Base-by-base conservation (phyloP, 1,284 basidiomycete genomes). In the Ceratobasidium sp. region DNA sequence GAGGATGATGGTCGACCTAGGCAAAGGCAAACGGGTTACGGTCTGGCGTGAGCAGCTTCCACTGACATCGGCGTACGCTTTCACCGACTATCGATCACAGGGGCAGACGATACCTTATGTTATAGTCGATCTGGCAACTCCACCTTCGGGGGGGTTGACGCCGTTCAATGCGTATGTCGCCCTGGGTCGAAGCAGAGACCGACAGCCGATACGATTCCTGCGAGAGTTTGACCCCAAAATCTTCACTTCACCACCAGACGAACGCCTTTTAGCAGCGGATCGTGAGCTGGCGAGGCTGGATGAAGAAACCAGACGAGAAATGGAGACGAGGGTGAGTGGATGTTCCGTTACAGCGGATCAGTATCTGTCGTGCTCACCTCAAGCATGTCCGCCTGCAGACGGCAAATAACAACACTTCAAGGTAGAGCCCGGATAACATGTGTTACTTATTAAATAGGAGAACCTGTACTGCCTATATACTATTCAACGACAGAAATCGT, bases 131-230 rank as follows among this genome's bases (percentile, higher is more conserved):
- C 14, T 64, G 19, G 37, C 19, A 22, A 54, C 22, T 1, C 48
- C 54, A 13, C 63, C 72, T 11, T 53, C 72, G 8, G 72, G 72
- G 11, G 22, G 37, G 3, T 6, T 58, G 14, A 64, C 59, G 13
- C 39, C 37, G 9, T 65, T 61, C 49, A 65, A 74, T 29, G 51
- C 61, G 6, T 64, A n/a, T n/a, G n/a, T n/a, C n/a, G n/a, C n/a
- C n/a, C n/a, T n/a, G n/a, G n/a, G n/a, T n/a, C n/a, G n/a, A 69
- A n/a, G 76, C 62, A n/a, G 79, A 79, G 14, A 74, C 71, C 0
- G 75, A 78, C 37, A 80, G 79, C 59, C 80, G 71, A 77, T 19
- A n/a, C 6, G 59, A 1, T 48, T 74, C 13, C 22, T 54, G 24
- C 27, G 54, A 14, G 53, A 51, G 41, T 49, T 74, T 29, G n/a